phyloP scores from a whole-genome alignment of 306 rosid genomes.

The Inga leiocalycina region DNA sequence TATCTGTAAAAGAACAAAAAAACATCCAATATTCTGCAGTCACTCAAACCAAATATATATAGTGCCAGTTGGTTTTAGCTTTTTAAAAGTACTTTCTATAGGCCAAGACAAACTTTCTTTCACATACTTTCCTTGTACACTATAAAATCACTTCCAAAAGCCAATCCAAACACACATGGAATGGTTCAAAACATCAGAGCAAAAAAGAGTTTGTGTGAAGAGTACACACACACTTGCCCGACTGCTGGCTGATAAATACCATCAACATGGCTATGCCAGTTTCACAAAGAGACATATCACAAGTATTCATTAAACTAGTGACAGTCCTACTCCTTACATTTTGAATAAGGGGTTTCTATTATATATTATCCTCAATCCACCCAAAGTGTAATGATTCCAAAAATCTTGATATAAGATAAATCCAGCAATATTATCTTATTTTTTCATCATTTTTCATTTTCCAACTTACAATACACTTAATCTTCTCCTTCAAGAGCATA shows the following conservation, averaged over 20 bases:
- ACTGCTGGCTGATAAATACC: not conserved
- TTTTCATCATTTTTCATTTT: not conserved
- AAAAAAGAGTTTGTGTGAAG: not conserved
- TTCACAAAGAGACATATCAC: not conserved
- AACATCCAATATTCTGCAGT: not conserved
- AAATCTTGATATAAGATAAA: not conserved
- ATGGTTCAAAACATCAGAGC: constrained; percentile 9
- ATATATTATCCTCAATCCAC: not conserved
- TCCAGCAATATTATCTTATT: not conserved
- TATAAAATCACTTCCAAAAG: no score
- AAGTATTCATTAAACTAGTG: constrained; percentile 24
- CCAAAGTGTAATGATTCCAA: constrained; percentile 8
- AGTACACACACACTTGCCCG: not conserved
- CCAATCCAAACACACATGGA: no score
- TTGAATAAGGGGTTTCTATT: constrained; percentile 10
- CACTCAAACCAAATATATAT: constrained; percentile 25
- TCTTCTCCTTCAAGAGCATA: constrained; percentile 1
- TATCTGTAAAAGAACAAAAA: constrained; percentile 47
- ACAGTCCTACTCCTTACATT: not conserved
- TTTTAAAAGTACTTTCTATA: no score
- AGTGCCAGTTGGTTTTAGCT: no score
- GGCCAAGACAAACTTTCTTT: no score
- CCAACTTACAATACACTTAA: not conserved
- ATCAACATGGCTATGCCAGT: not conserved
- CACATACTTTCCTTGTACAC: no score